Evolutionary conservation across 257 asterid genomes (phyloP).

Genomic region (Fraxinus cuspidata): DNA sequence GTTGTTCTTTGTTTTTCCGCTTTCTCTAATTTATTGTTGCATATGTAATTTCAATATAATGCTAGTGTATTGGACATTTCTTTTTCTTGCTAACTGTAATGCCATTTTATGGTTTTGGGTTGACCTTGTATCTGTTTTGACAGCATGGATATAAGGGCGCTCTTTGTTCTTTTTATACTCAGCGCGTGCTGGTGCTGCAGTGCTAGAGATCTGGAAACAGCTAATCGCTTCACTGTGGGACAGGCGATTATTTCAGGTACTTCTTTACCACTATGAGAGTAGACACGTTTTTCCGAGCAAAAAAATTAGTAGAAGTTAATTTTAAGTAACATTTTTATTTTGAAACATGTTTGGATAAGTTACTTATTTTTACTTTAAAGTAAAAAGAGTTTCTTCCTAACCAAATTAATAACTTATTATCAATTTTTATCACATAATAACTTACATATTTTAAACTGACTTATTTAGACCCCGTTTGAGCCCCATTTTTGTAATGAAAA

Average conservation of each 20-base stretch:
- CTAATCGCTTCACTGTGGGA: slow-evolving; percentile 19
- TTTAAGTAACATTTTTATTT: too few species aligned
- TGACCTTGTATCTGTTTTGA: slow-evolving; percentile 26
- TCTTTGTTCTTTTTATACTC: slow-evolving; percentile 46
- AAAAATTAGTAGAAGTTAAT: background rate
- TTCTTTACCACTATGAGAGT: background rate
- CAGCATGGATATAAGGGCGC: slow-evolving; percentile 75
- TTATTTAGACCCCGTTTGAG: too few species aligned
- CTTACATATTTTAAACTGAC: background rate
- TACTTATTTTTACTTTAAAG: background rate
- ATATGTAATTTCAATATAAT: background rate
- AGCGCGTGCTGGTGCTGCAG: slow-evolving; percentile 54
- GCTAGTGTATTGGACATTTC: slow-evolving; percentile 10
- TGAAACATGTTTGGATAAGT: background rate
- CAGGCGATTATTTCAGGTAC: slow-evolving; percentile 40
- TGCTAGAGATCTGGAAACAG: slow-evolving; percentile 59
- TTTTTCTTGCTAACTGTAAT: slow-evolving; percentile 1
- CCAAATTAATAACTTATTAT: background rate
- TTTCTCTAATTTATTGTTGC: background rate
- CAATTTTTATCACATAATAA: too few species aligned
- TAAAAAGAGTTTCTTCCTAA: background rate
- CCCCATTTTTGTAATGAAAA: too few species aligned
- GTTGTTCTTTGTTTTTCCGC: background rate
- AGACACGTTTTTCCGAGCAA: background rate
- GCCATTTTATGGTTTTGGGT: slow-evolving; percentile 21